phyloP scores from a whole-genome alignment of 139 green algal species.

The Chlorella vulgaris region DNA sequence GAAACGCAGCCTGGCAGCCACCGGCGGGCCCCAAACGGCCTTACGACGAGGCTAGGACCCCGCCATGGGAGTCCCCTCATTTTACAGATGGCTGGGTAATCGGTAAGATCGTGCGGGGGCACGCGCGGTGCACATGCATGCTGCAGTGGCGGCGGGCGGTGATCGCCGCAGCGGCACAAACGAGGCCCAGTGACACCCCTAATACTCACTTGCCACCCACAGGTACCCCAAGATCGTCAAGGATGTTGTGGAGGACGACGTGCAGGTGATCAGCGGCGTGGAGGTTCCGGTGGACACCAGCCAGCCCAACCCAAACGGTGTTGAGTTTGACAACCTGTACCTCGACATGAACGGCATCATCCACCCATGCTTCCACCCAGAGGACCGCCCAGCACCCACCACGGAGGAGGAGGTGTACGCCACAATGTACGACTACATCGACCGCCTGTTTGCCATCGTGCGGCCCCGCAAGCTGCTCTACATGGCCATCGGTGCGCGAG shows the following conservation, averaged over 20 bases:
- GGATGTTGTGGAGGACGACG: constrained; percentile 90
- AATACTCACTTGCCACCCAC: neutral
- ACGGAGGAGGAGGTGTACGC: constrained; percentile 97
- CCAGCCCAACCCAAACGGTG: constrained; percentile 93
- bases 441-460: constrained; percentile 96
- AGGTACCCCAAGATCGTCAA: constrained; percentile 96
- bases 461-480: constrained; percentile 95
- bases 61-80: constrained; percentile 97
- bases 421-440: constrained; percentile 99
- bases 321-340: constrained; percentile 98
- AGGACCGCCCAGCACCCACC: constrained; percentile 72
- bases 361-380: constrained; percentile 99
- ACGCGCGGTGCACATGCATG: neutral
- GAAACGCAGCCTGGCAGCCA: too few species aligned
- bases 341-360: constrained; percentile 99
- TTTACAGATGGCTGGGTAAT: constrained; percentile 98
- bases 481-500: constrained; percentile 94
- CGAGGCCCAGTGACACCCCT: too few species aligned
- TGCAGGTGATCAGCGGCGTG: constrained; percentile 71
- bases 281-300: constrained; percentile 90
- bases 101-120: constrained; percentile 70
- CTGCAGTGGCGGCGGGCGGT: neutral
- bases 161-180: too few species aligned
- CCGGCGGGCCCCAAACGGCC: too few species aligned
- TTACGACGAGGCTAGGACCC: too few species aligned